Conservation (phyloP, 495 filamentous ascomycete species). For the Hypoxylon fuscum region DNA sequence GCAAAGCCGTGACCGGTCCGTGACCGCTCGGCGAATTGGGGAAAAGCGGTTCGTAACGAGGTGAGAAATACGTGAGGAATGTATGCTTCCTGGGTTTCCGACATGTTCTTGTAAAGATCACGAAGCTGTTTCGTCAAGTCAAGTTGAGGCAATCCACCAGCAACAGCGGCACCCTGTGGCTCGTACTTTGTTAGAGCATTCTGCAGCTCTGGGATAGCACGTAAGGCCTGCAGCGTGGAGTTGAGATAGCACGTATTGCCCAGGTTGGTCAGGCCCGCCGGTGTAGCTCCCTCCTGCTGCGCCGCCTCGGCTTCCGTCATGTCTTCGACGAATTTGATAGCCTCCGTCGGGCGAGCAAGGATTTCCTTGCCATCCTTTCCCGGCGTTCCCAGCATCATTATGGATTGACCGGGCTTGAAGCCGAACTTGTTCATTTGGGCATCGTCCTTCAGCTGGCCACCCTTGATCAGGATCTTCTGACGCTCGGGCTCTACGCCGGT, state of each 20-base stretch:
- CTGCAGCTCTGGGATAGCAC: conserved; percentile 90
- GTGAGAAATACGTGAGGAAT: conserved; percentile 86
- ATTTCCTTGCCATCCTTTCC: conserved; percentile 64
- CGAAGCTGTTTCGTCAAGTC: conserved; percentile 85
- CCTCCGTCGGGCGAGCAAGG: conserved; percentile 80
- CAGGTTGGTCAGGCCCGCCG: conserved; percentile 89
- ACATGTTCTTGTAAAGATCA: conserved; percentile 93
- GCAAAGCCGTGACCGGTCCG: conserved; percentile 84
- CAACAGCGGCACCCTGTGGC: conserved; percentile 38
- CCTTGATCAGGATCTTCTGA: conserved; percentile 94
- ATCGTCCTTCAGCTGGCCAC: conserved; percentile 95
- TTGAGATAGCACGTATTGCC: conserved; percentile 99
- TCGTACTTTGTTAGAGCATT: conserved; percentile 77
- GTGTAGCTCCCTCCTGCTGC: conserved; percentile 80
- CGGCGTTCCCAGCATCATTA: conserved; percentile 98
- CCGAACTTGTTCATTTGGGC: conserved; percentile 82
- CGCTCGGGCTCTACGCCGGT: conserved; percentile 96
- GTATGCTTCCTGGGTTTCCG: conserved; percentile 87
- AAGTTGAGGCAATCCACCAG: conserved; percentile 50
- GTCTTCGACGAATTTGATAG: conserved; percentile 90
- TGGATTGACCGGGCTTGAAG: conserved; percentile 83
- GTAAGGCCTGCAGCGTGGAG: conserved; percentile 89
- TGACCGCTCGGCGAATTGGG: conserved; percentile 92
- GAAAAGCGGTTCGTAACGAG: conserved; percentile 79
- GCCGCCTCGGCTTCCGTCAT: conserved; percentile 97